Evolutionary conservation across 2,329 filamentous ascomycete species (phyloP).

Genomic region (Pezicula radicicola): DNA sequence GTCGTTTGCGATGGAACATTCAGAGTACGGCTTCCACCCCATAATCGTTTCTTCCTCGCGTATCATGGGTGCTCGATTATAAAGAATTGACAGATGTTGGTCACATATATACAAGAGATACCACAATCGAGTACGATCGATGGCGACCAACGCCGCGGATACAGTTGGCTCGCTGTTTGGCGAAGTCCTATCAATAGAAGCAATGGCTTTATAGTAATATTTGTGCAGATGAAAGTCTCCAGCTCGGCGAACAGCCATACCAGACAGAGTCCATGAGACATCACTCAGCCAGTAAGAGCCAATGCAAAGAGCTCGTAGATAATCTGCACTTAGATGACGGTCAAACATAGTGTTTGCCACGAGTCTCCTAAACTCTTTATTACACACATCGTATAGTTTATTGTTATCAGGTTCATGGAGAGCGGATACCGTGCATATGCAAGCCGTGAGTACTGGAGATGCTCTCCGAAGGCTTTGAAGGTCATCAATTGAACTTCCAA

Average conservation of each 20-base stretch:
- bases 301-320: conserved; percentile 49
- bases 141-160: conserved; percentile 41
- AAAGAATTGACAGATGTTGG: conserved; percentile 61
- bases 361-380: conserved; percentile 47
- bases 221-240: conserved; percentile 50
- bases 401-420: conserved; percentile 53
- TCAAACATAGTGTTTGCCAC: conserved; percentile 51
- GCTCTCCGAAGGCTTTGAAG: conserved; percentile 48
- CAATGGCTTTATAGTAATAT: neutral
- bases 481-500: conserved; percentile 42
- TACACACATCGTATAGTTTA: conserved; percentile 46
- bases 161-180: conserved; percentile 36
- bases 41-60: conserved; percentile 52
- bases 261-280: conserved; percentile 42
- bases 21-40: conserved; percentile 52
- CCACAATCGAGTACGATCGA: conserved; percentile 49
- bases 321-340: conserved; percentile 46
- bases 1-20: conserved; percentile 43
- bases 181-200: conserved; percentile 34
- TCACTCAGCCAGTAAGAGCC: conserved; percentile 54
- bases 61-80: conserved; percentile 58
- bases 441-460: conserved; percentile 51
- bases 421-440: conserved; percentile 54
- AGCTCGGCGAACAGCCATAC: conserved; percentile 39
- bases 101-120: conserved; percentile 62